Percentiles rank a stretch among this genome's conserved stretches.
These are phyloP conservation scores for Trichopus zeylanicus DNA, from an alignment of 116 monocot species.

Conservation along the genomic window DNA sequence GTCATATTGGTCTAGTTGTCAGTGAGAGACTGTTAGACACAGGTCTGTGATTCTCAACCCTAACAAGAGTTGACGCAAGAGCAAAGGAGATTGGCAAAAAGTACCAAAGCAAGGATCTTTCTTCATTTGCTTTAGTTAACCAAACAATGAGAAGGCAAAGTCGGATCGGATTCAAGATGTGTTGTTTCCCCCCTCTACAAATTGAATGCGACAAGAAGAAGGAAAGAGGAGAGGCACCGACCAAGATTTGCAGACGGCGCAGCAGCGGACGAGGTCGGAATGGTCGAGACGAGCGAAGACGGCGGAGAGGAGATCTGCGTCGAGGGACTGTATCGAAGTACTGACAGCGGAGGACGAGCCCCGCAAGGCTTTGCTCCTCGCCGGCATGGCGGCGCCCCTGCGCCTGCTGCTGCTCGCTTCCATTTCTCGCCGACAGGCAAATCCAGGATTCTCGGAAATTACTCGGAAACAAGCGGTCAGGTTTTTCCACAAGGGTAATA, in stretches of 20 bases:
- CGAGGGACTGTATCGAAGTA: constrained; percentile 30
- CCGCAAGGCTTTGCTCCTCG: not conserved
- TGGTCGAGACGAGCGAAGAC: constrained; percentile 61
- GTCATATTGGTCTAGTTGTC: too few relatives aligned
- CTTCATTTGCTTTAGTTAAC: not conserved
- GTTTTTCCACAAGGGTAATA: too few relatives aligned
- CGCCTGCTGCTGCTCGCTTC: not conserved
- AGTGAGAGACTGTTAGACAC: too few relatives aligned
- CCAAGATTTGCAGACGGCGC: constrained; percentile 72
- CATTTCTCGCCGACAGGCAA: too few relatives aligned
- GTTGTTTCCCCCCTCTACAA: not conserved
- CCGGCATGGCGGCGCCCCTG: not conserved
- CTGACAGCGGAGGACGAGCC: too few relatives aligned
- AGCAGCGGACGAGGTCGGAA: constrained; percentile 59
- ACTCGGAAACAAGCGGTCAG: too few relatives aligned
- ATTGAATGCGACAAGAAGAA: not conserved
- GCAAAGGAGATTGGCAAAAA: too few relatives aligned
- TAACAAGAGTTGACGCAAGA: too few relatives aligned
- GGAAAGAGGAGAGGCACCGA: constrained; percentile 5
- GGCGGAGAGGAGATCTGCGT: constrained; percentile 48
- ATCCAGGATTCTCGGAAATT: too few relatives aligned
- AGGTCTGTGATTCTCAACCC: too few relatives aligned
- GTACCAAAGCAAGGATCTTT: not conserved
- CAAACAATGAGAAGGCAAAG: not conserved
- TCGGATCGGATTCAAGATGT: not conserved